Conservation (phyloP, 2,329 filamentous ascomycete genomes). For the Penicillium palitans region DNA sequence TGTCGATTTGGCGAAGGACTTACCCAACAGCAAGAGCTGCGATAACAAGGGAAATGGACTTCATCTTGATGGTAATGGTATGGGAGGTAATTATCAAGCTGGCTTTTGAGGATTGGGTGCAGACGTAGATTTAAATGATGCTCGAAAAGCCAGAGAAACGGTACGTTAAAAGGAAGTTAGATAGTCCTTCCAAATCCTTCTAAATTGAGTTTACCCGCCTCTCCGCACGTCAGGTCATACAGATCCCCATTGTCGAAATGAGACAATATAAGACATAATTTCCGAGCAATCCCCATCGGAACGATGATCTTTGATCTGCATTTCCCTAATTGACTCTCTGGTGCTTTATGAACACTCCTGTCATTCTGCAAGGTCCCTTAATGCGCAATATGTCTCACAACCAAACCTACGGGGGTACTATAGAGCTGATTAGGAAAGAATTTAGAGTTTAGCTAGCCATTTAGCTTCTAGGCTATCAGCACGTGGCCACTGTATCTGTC, state of each 20-base stretch:
- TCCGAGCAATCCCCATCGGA: neutral
- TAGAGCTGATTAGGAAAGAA: neutral
- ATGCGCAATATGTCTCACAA: neutral
- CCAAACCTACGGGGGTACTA: neutral
- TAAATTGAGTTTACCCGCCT: neutral
- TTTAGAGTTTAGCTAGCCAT: neutral
- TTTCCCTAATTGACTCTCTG: neutral
- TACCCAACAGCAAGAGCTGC: constrained; percentile 1
- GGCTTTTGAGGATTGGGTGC: neutral
- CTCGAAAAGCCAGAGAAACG: neutral
- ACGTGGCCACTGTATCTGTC: neutral
- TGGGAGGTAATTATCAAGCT: neutral
- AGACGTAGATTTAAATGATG: neutral
- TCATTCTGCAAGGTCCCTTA: neutral
- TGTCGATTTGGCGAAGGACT: neutral
- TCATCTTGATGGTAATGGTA: neutral
- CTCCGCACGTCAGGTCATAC: neutral
- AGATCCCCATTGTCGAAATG: neutral
- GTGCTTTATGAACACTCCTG: too few relatives aligned
- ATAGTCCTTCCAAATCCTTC: neutral
- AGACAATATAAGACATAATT: neutral
- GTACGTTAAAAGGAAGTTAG: neutral
- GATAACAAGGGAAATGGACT: neutral
- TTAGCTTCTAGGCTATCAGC: neutral
- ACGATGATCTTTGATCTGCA: neutral